Evolutionary conservation across 1,139 yeast species (phyloP), one percentile per base, ranked within the genome.

Genomic region (Kodamaea sp.): DNA sequence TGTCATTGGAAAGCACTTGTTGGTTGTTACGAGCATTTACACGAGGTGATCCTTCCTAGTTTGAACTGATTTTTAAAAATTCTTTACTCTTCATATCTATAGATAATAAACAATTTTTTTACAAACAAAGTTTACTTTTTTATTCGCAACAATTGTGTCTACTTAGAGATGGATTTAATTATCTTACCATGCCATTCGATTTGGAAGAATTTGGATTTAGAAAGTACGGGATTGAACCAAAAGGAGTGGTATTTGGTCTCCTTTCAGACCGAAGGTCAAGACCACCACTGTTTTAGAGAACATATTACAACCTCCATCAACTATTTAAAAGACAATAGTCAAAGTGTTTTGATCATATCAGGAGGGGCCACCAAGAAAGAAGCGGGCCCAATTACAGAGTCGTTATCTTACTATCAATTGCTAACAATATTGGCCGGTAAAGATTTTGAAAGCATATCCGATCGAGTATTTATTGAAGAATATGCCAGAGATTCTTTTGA

Each of bases 401-500:
- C 87, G 0, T 63, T 62, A 39, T 77, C 86, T 9, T 84, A 85
- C 54, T 72, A 60, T 34, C 52, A 63, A 20, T 58, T 75, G 28
- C 65, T 71, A 0, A 29, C 34, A 23, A 37, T 45, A 8, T 34
- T 63, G 32, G 49, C 35, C 4, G 38, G 31, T 1, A n/a, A 24
- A 3, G 32, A 48, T 2, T 37, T 40, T 8, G 40, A 35, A 1
- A 34, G 38, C 2, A 29, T 57, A 2, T 38, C 50, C 3, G 44
- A 53, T 8, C 55, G 75, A 26, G 55, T 75, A 3, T 43, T 63
- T 5, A 55, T 74, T 2, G 96, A 87, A 53, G 88, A 82, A 48
- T 83, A 63, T 57, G 90, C 96, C 0, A 63, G 88, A 33, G 95
- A 87, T 57, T 85, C 95, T 2, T 83, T 82, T 56, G 95, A 87